These are phyloP conservation scores for Pneumocystis murina DNA, from an alignment of 1,139 yeast species.

Conservation along the genomic window DNA sequence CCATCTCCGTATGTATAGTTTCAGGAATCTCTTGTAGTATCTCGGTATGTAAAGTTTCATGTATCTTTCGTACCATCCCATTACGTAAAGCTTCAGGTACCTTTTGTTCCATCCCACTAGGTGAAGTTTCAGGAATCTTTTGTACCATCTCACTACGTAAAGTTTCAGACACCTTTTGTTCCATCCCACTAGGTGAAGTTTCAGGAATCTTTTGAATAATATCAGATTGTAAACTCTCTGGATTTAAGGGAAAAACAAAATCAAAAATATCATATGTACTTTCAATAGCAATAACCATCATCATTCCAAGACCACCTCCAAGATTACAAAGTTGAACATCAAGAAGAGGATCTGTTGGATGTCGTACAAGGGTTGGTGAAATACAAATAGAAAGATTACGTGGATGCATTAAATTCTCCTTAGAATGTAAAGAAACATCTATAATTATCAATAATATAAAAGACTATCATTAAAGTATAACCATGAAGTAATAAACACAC, in stretches of 20 bases:
- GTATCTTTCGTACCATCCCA: no score
- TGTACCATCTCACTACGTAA: no score
- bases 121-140: no score
- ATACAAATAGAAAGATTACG: constrained; percentile 1
- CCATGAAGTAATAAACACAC: not conserved
- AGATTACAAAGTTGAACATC: not conserved
- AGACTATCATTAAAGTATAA: not conserved
- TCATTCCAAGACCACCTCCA: not conserved
- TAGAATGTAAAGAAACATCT: constrained; percentile 20
- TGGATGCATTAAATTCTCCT: constrained; percentile 21
- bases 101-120: no score
- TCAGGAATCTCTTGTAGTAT: not conserved
- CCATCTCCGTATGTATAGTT: no score
- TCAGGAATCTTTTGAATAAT: not conserved
- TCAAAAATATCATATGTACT: not conserved
- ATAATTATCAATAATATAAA: not conserved
- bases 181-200: no score
- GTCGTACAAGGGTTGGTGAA: constrained; percentile 1
- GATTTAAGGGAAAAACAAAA: not conserved
- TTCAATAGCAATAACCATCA: not conserved
- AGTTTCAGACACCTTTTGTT: no score
- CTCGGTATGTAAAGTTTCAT: no score
- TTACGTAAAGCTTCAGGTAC: no score
- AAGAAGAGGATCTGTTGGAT: not conserved
- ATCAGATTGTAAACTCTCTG: not conserved